Conservation (phyloP, 192 early-diverging fungal species). For the Mortierella claussenii region DNA sequence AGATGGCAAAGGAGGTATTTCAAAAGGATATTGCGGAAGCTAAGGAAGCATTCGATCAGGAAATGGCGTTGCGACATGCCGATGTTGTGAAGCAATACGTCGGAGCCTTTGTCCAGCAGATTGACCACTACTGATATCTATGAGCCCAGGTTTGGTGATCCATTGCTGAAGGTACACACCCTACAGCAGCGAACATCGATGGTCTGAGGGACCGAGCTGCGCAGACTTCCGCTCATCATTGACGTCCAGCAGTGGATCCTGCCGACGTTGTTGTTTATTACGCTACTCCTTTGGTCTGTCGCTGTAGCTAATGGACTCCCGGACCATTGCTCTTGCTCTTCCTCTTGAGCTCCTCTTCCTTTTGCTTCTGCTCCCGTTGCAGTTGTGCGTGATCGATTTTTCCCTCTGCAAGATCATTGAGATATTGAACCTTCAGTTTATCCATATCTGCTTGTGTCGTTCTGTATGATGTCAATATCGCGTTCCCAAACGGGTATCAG, state of each 20-base stretch:
- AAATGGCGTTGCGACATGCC: conserved; percentile 46
- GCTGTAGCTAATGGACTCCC: conserved; percentile 27
- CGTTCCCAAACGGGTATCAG: too few species aligned
- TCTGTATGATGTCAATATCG: conserved; percentile 19
- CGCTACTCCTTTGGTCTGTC: neutral
- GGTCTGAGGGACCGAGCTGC: too few species aligned
- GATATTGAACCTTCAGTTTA: conserved; percentile 59
- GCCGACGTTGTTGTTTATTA: neutral
- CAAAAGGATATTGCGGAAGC: conserved; percentile 38
- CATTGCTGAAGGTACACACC: too few species aligned
- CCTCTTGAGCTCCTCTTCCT: conserved; percentile 46
- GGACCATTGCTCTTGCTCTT: conserved; percentile 38
- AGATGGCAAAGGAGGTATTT: conserved; percentile 28
- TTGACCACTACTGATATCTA: conserved; percentile 18
- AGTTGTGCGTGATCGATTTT: conserved; percentile 46
- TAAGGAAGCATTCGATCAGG: conserved; percentile 47
- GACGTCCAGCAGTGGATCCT: neutral
- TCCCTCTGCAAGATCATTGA: conserved; percentile 48
- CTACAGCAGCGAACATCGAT: too few species aligned
- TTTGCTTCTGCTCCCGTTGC: conserved; percentile 40
- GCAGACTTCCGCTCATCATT: too few species aligned
- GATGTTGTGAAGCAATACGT: conserved; percentile 50
- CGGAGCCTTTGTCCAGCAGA: conserved; percentile 33
- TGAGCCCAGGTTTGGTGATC: too few species aligned
- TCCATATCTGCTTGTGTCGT: conserved; percentile 63